Evolutionary conservation across 202 grass and related monocot genomes (phyloP).

Genomic region (Setaria viridis): DNA sequence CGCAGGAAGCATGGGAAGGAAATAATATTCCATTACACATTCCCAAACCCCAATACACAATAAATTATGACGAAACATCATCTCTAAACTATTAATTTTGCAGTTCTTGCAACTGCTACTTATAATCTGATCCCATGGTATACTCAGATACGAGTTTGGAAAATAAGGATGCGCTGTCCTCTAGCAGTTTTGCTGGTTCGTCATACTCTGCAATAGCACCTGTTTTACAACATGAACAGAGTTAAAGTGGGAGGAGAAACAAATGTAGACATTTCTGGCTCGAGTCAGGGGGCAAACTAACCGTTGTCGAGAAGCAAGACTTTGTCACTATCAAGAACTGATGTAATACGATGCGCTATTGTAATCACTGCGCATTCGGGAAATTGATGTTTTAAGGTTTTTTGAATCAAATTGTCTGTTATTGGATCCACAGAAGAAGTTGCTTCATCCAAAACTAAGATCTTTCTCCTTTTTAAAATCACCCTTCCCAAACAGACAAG

Average conservation of each 20-base stretch:
- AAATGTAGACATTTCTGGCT: neutral
- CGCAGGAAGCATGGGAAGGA: too few relatives aligned
- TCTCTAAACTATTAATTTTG: too few relatives aligned
- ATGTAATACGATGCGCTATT: slow-evolving; percentile 13
- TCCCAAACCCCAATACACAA: too few relatives aligned
- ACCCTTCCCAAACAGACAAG: slow-evolving; percentile 62
- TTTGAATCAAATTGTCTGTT: slow-evolving; percentile 42
- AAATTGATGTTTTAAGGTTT: slow-evolving; percentile 43
- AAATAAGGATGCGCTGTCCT: slow-evolving; percentile 64
- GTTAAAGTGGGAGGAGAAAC: neutral
- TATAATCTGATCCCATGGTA: slow-evolving; percentile 40
- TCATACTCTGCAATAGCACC: slow-evolving; percentile 59
- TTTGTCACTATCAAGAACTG: slow-evolving; percentile 2
- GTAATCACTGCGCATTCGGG: slow-evolving; percentile 44
- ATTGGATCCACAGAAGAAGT: slow-evolving; percentile 56
- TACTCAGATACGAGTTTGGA: slow-evolving; percentile 69
- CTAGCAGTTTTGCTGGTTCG: slow-evolving; percentile 54
- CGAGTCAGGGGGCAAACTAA: neutral
- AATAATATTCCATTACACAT: too few relatives aligned
- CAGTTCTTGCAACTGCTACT: too few relatives aligned
- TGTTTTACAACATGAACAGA: slow-evolving; percentile 32
- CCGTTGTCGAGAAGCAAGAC: slow-evolving; percentile 33
- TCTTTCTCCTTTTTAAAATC: slow-evolving; percentile 38
- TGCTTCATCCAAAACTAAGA: slow-evolving; percentile 56
- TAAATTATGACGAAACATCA: too few relatives aligned